Base-by-base conservation (phyloP, 2,329 filamentous ascomycete genomes). In the Talaromyces piceae region DNA sequence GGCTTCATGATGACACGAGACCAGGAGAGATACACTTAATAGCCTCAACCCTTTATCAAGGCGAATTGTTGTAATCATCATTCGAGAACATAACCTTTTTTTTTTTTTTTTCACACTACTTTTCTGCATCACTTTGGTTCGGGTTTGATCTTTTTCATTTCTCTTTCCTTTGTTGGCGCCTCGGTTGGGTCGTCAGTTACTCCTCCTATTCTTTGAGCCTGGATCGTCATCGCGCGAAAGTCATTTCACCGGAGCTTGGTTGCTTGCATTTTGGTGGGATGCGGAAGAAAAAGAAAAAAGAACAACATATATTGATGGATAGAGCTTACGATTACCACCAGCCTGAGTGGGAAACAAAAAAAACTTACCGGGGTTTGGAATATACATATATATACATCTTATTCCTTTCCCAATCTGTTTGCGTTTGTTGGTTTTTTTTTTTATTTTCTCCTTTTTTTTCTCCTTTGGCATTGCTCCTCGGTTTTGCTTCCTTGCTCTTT, bases 361-460 rank as follows among this genome's bases (percentile, higher is more conserved):
- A 41, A 50, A 28, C 39, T 59, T 58, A 58, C 58, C 54, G n/a
- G n/a, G n/a, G n/a, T n/a, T n/a, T 45, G 20, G 46, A 47, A 52
- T 47, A 50, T 39, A 51, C 27, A 41, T 51, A 50, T 47, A 49
- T 43, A 52, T 46, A 41, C 20, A 47, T 53, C 52, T 46, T 41
- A 18, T 22, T 45, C 30, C 33, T 30, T 39, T 9, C 41, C 37
- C 7, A 7, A 13, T 25, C 47, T 27, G 16, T 41, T 48, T 43
- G 22, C 41, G 57, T 54, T 9, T 46, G 12, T 48, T 58, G 53
- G 30, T 50, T 51, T 57, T 59, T 58, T 54, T 73, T 63, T 77
- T 77, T 75, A 65, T 68, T 76, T 70, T 69, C 63, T 67, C 68
- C 67, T 68, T 65, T 67, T 63, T 67, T 67, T n/a, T n/a, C n/a